Base-by-base conservation (phyloP, 225 moss, liverwort and hornwort genomes). In the Straminergon stramineum region DNA sequence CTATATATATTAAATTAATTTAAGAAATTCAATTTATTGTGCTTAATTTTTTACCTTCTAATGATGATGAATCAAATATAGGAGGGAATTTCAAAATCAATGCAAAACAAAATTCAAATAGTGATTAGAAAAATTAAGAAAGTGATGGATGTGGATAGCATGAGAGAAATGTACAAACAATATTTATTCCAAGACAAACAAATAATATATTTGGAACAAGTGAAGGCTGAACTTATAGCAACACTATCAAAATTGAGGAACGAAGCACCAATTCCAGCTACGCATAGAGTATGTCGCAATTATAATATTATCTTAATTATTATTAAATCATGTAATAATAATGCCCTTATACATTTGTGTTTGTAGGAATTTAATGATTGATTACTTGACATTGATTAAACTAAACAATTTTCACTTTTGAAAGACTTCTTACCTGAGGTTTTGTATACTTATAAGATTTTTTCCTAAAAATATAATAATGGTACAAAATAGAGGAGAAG, bases 121-220 rank as follows among this genome's bases (percentile, higher is more conserved):
- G 90, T 61, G 58, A 93, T 96, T 22, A 92, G 62, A 74, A 89
- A 95, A 83, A 95, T 98, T 32, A 96, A 91, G 19, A 82, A 89
- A 41, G 87, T 93, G 11, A 98, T 97, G 98, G 93, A 91, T 37
- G 95, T 96, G 17, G 95, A 94, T 28, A 95, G 91, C 30, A 96
- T 97, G 96, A 95, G 95, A 74, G 95, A 94, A 65, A 94, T 95
- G 95, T 98, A 97, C 81, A 89, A 95, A 73, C 93, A 96, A 60
- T 94, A 92, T 84, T 86, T 98, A 88, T 92, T 96, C 57, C 98
- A 97, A 87, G 94, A 95, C 16, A 98, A 98, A 67, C 95, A 98
- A 88, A 89, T 92, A 9, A 78, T 90, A 17, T 98, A 97, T 76
- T 85, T 98, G 48, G 93, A 92, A 86, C 96, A 98, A 91, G 94